Conservation (phyloP, 768 basidiomycete species). For the Thelephora aurantiotincta region DNA sequence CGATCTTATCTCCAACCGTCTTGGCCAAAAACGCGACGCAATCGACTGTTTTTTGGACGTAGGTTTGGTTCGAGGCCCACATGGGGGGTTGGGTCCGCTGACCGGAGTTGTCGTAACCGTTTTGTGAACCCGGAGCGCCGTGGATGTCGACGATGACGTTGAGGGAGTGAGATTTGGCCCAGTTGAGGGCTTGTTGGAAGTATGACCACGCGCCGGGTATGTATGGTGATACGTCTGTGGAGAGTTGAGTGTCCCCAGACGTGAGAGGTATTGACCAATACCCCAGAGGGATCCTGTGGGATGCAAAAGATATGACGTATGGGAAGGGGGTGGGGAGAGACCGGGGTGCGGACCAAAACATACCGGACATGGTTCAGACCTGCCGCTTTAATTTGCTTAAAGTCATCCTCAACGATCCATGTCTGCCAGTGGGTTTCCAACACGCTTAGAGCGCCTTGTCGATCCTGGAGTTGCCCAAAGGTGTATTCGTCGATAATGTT, state of each 20-base stretch:
- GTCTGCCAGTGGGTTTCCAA: slow-evolving; percentile 45
- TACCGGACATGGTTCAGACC: slow-evolving; percentile 64
- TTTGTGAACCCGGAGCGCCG: slow-evolving; percentile 47
- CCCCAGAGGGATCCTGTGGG: slow-evolving; percentile 47
- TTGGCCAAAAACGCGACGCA: slow-evolving; percentile 39
- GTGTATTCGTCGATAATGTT: slow-evolving; percentile 50
- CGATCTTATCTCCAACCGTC: slow-evolving; percentile 40
- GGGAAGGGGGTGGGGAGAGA: neutral
- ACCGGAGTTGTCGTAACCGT: slow-evolving; percentile 67
- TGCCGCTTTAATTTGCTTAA: slow-evolving; percentile 45
- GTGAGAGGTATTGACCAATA: slow-evolving; percentile 71
- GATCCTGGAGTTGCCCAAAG: slow-evolving; percentile 37
- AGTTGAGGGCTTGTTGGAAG: slow-evolving; percentile 44
- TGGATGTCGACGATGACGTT: slow-evolving; percentile 70
- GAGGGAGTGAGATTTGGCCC: slow-evolving; percentile 46
- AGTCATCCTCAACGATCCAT: slow-evolving; percentile 62
- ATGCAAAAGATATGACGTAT: neutral
- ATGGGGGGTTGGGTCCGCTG: slow-evolving; percentile 38
- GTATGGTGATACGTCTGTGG: slow-evolving; percentile 36
- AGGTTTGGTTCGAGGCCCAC: slow-evolving; percentile 34
- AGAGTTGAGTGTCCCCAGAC: slow-evolving; percentile 31
- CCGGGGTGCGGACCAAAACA: slow-evolving; percentile 3
- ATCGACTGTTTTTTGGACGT: slow-evolving; percentile 43
- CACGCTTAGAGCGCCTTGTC: slow-evolving; percentile 24
- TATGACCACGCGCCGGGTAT: slow-evolving; percentile 55